Percentiles rank a stretch among this genome's conserved stretches.
phyloP scores from a whole-genome alignment of 2,329 filamentous ascomycete genomes.

The Elsinoe batatas region DNA sequence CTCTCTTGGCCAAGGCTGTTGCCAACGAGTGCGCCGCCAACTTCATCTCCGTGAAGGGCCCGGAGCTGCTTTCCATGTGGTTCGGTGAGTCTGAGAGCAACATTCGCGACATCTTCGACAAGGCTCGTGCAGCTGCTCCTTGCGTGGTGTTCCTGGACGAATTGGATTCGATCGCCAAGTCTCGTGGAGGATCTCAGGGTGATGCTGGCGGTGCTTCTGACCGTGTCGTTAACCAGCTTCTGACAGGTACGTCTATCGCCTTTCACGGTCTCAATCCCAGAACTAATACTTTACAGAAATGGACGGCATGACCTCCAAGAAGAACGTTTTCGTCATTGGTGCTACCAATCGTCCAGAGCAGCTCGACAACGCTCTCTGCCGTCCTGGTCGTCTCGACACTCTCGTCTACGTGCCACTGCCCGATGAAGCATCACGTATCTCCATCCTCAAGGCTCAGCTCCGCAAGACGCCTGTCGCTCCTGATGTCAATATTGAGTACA shows the following conservation, averaged over 20 bases:
- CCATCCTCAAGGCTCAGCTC: conserved; percentile 90
- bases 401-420: conserved; percentile 97
- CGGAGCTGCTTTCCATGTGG: conserved; percentile 98
- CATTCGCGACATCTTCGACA: conserved; percentile 99
- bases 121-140: conserved; percentile 93
- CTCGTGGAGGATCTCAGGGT: conserved; percentile 89
- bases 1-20: conserved; percentile 96
- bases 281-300: conserved; percentile 61
- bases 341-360: conserved; percentile 98
- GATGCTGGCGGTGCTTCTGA: conserved; percentile 97
- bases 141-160: conserved; percentile 99
- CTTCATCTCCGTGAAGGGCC: conserved; percentile 99
- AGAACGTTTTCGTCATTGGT: conserved; percentile 99
- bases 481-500: conserved; percentile 83
- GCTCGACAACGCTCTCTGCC: conserved; percentile 93
- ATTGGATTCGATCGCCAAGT: conserved; percentile 98
- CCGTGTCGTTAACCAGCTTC: conserved; percentile 98
- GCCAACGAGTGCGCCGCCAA: conserved; percentile 99
- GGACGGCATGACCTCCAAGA: conserved; percentile 99
- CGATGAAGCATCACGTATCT: conserved; percentile 77
- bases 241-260: conserved; percentile 61
- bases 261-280: conserved; percentile 14
- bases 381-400: conserved; percentile 96
- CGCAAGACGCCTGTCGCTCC: conserved; percentile 89
- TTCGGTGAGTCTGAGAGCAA: conserved; percentile 99